Evolutionary conservation across 2,329 filamentous ascomycete genomes (phyloP), one percentile per base, ranked within the genome.

Genomic region (Fusarium mangiferae): DNA sequence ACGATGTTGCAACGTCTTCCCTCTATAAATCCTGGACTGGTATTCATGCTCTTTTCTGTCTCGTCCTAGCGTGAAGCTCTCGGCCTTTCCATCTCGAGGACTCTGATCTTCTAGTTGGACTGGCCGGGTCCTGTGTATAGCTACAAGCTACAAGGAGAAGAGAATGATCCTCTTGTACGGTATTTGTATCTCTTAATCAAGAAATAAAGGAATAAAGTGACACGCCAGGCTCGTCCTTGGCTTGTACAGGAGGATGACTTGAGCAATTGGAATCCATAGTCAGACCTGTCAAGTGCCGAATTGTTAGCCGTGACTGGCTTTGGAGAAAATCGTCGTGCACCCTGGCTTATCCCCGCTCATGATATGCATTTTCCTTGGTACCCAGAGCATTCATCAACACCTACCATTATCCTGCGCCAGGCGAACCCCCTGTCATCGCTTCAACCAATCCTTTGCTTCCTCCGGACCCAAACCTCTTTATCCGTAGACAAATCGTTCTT

Each of bases 391-490:
- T 24, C n/a, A 18, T 7, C n/a, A 15, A 44, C 5, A 24, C 15
- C 15, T 5, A 20, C 38, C 20, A 39, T 39, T 14, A 13, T 39
- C 11, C 38, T 39, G 26, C 13, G 17, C 33, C n/a, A 13, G 17
- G 8, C 0, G 18, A 26, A 52, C n/a, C 9, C 30, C 26, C 5
- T 13, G n/a, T 7, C 5, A 22, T 24, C 33, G 15, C 13, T 30
- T 69, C 24, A 80, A 2, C 79, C 81, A 28, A 85, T 83, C 24
- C 82, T 78, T 46, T 81, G 84, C 73, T 84, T 86, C 64, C 83
- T 81, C 54, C 84, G 80, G 7, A 86, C 83, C 84, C 84, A 86
- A 1, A 86, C 83, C 36, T 85, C 83, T 39, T 80, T 78, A 0
- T 82, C 80, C 0, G 7, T 2, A 0, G 3, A 17, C 5, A 46